Percentiles rank a stretch among this genome's conserved stretches.
Conservation (phyloP, 305 asterid genomes). For the Fraxinus nigra region DNA sequence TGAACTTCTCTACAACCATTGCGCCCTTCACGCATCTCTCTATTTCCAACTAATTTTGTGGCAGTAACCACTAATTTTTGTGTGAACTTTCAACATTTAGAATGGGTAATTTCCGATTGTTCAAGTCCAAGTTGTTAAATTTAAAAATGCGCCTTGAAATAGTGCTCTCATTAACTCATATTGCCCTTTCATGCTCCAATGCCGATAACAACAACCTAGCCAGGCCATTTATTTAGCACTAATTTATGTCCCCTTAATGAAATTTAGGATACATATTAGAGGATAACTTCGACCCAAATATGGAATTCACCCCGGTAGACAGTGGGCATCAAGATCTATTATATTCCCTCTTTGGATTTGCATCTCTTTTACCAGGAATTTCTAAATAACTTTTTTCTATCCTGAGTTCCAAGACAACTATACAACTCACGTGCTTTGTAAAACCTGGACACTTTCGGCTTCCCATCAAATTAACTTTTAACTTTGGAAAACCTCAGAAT, state of each 20-base stretch:
- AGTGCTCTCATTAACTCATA: background rate
- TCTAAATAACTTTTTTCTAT: background rate
- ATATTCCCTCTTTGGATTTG: background rate
- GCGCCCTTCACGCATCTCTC: background rate
- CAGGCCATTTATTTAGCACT: background rate
- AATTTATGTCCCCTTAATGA: background rate
- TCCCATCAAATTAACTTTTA: background rate
- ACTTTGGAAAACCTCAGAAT: background rate
- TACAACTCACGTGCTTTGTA: background rate
- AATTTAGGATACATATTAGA: background rate
- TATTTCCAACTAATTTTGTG: background rate
- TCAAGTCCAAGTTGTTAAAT: background rate
- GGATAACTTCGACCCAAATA: background rate
- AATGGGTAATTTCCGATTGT: background rate
- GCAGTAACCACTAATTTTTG: background rate
- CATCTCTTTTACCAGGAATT: background rate
- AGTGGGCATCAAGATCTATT: background rate
- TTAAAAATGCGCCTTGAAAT: background rate
- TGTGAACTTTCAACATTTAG: background rate
- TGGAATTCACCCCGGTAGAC: background rate
- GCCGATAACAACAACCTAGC: background rate
- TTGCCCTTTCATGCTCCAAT: background rate
- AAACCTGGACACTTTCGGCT: background rate
- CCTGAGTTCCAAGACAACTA: background rate
- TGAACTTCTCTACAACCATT: background rate